Evolutionary conservation across 78 protist species (phyloP), one percentile per base, ranked within the genome.

Genomic region (Dictyostelium citrinum): DNA sequence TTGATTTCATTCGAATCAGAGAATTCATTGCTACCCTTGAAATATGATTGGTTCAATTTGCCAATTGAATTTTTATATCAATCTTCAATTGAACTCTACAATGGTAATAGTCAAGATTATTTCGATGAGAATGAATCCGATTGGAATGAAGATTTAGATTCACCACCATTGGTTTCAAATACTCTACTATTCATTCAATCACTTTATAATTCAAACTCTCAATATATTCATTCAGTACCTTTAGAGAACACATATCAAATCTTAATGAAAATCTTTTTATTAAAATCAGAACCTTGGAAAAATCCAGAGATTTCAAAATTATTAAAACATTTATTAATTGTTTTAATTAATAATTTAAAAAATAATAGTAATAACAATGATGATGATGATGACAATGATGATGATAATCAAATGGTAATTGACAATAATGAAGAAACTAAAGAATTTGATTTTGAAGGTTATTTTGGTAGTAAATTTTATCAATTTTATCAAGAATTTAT

Each of bases 1-100:
- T 78, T 80, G 0, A 78, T 88, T 12, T 88, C 93, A 27, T 78
- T 88, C 16, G 93, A 88, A 60, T 61, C 81, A 1, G 74, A 88
- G 11, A 76, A 88, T 14, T 88, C 93, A 12, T 46, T 88, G 11
- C 31, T 88, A 45, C 93, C 93, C 14, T 78, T 88, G 14, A 79
- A 78, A 55, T 88, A 88, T 67, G 93, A 88, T 88, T 88, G 93
- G 93, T 88, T 60, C 29, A 88, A 78, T 58, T 39, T 79, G 33
- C 93, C 93, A 33, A 64, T 88, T 33, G 77, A 88, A 35, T 88
- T 61, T 29, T 35, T 88, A n/a, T 88, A 88, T 67, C 82, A 88
- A 33, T 46, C 74, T 3, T 78, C 85, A 14, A 46, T 61, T 5
- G 80, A 41, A 8, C 2, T 37, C 0, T 39, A 45, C 24, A 51